Evolutionary conservation across 2,329 filamentous ascomycete genomes (phyloP), one percentile per base, ranked within the genome.

Genomic region (Shiraia sp.): DNA sequence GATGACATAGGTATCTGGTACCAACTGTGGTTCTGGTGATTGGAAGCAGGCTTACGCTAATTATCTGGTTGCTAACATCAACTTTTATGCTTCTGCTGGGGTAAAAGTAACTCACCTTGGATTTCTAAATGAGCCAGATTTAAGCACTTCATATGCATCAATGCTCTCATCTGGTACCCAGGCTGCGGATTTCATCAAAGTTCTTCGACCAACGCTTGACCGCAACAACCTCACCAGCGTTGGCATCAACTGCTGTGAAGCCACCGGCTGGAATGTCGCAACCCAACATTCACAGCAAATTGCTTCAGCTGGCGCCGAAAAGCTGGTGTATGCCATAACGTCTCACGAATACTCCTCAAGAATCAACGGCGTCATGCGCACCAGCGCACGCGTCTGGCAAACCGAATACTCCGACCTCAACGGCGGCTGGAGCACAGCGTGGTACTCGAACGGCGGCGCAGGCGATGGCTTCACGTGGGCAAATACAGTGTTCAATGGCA

Each of bases 381-480:
- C 74, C 0, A 65, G 53, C 10, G 57, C 68, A 35, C 67, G 70
- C 13, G 72, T 75, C 32, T 81, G 79, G 79, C 69, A 79, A 46
- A 78, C 77, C 2, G 79, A 81, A 55, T 72, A 69, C 31, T 69
- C 69, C 0, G 74, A 79, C 51, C 62, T 79, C 24, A 71, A 75
- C 37, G 60, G 57, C 12, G 46, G 53, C 7, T 63, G 60, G 60
- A 53, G 51, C 44, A 71, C 75, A 3, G 64, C 69, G 1, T 81
- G 76, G 75, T 79, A 77, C 55, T 45, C 52, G 1, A 68, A 56
- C 45, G 76, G 78, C 31, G 74, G 70, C 8, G 59, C 68, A 0
- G 73, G 73, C 26, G 79, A 82, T 47, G 79, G 79, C 6, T 66
- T 78, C 50, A 79, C 76, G 2, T 81, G 78, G 79, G 79, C 79